A percentile compares a stretch with the other conserved stretches of the same genome.
Conservation (phyloP, 805 yeast genomes). For the Zygosaccharomyces bisporus region DNA sequence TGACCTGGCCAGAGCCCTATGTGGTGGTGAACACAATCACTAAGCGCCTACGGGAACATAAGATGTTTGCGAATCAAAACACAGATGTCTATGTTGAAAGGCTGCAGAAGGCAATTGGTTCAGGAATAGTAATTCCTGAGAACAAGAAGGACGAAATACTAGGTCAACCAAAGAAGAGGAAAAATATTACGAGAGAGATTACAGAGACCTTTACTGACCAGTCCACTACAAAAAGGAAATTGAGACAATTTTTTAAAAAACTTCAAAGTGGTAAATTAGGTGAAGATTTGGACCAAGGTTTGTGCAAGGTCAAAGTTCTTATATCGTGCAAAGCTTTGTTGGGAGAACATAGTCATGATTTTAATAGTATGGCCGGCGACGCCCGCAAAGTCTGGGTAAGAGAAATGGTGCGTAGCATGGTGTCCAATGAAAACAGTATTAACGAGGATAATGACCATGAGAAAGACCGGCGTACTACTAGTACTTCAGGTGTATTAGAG, state of each 20-base stretch:
- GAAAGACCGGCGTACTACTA: background rate
- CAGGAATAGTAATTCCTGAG: conserved; percentile 4
- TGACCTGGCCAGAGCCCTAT: conserved; percentile 9
- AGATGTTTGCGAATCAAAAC: conserved; percentile 7
- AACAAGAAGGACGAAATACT: conserved; percentile 6
- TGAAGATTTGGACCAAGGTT: background rate
- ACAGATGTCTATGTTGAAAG: background rate
- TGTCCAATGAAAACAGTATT: too few species aligned
- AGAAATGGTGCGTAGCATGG: background rate
- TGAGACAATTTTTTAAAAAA: background rate
- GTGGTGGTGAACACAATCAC: conserved; percentile 10
- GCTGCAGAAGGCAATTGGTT: conserved; percentile 4
- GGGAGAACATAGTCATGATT: background rate
- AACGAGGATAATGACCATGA: background rate
- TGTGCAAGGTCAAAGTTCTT: background rate
- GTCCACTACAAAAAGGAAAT: background rate
- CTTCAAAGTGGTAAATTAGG: background rate
- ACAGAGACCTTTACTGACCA: background rate
- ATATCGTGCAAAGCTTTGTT: conserved; percentile 3
- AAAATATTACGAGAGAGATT: background rate
- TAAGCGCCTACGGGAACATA: conserved; percentile 8
- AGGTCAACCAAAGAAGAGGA: conserved; percentile 2
- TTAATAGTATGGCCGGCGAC: background rate
- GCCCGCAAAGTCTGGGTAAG: conserved; percentile 1
- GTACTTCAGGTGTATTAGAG: too few species aligned